Evolutionary conservation across 2,329 filamentous ascomycete genomes (phyloP).

Genomic region (Colletotrichum musae): DNA sequence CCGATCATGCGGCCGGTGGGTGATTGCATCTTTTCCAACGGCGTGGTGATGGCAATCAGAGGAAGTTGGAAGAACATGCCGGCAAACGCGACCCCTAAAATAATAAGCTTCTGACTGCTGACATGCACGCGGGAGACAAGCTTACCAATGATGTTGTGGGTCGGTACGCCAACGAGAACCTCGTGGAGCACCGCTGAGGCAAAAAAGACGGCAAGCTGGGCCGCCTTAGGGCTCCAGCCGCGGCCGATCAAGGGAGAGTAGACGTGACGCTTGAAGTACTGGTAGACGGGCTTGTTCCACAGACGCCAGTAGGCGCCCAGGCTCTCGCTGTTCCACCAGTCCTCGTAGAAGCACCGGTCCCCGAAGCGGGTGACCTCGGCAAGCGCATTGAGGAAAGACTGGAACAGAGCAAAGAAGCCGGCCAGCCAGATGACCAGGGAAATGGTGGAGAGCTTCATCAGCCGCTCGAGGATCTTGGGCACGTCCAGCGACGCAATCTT

Average conservation of each 20-base stretch:
- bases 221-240: conserved; percentile 79
- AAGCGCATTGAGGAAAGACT: conserved; percentile 90
- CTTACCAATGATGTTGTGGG: conserved; percentile 90
- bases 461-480: conserved; percentile 85
- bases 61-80: conserved; percentile 97
- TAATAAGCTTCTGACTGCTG: neutral
- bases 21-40: conserved; percentile 83
- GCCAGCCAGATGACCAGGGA: conserved; percentile 97
- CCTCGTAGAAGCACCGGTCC: conserved; percentile 94
- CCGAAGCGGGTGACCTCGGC: conserved; percentile 92
- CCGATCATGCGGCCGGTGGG: conserved; percentile 84
- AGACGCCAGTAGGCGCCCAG: conserved; percentile 93
- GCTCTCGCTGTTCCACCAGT: conserved; percentile 97
- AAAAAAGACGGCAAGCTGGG: conserved; percentile 87
- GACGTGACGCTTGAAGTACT: conserved; percentile 96
- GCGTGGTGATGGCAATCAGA: conserved; percentile 84
- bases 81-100: conserved; percentile 85
- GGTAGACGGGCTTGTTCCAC: conserved; percentile 98
- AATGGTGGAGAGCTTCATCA: conserved; percentile 96
- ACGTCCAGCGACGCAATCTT: conserved; percentile 88
- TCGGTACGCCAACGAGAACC: conserved; percentile 91
- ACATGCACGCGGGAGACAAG: neutral
- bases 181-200: conserved; percentile 93
- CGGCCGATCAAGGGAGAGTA: conserved; percentile 90
- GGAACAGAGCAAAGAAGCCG: conserved; percentile 97